These are phyloP conservation scores for Cercospora sp. DNA, from an alignment of 2,329 filamentous ascomycete species.

Conservation along the genomic window DNA sequence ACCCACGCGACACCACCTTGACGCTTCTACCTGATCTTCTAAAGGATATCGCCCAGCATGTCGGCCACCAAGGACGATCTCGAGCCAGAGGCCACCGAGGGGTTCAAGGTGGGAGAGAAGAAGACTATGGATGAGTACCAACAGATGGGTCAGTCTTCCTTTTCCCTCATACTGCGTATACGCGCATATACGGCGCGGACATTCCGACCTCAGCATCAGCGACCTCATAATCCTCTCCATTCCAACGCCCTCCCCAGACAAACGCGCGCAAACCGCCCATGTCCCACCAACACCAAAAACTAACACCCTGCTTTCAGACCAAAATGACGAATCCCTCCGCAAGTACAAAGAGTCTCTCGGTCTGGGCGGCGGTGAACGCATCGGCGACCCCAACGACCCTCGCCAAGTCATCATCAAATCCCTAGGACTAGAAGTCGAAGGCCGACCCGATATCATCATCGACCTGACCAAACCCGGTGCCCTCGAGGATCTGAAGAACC, in stretches of 20 bases:
- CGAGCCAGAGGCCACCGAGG: constrained; percentile 82
- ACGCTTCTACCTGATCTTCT: neutral
- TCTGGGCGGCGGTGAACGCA: constrained; percentile 62
- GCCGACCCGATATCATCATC: constrained; percentile 82
- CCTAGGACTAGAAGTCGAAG: constrained; percentile 80
- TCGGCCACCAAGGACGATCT: constrained; percentile 68
- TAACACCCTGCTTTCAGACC: constrained; percentile 47
- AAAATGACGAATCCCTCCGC: constrained; percentile 87
- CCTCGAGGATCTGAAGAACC: constrained; percentile 76
- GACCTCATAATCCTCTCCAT: neutral
- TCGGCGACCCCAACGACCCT: constrained; percentile 66
- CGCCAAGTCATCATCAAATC: constrained; percentile 92
- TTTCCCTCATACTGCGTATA: neutral
- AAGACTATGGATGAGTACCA: constrained; percentile 95
- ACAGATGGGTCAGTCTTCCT: constrained; percentile 62
- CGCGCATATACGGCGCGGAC: neutral
- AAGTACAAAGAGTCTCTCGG: constrained; percentile 97
- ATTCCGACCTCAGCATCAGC: neutral
- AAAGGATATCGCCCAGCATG: constrained; percentile 31
- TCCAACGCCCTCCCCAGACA: neutral
- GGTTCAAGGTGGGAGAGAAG: constrained; percentile 98
- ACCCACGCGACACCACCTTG: neutral
- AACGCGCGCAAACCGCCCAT: neutral
- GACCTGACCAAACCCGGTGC: constrained; percentile 76
- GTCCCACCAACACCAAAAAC: neutral